A percentile compares a stretch with the other conserved stretches of the same genome.
Conservation (phyloP, 176 grass and related monocot genomes). For the Phyllostachys edulis region DNA sequence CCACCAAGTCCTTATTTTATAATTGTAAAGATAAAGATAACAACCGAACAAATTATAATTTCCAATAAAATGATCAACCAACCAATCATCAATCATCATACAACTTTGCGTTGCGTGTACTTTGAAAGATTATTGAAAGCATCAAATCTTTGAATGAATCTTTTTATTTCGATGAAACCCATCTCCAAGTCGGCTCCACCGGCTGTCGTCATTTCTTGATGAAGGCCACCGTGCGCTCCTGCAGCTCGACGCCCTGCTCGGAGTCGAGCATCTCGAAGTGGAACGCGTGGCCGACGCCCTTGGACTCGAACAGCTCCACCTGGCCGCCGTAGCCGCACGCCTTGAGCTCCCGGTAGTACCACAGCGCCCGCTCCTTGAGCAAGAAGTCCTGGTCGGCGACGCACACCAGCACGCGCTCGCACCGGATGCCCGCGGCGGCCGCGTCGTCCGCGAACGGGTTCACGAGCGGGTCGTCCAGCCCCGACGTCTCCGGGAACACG, state of each 20-base stretch:
- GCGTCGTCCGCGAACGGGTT: slow-evolving; percentile 54
- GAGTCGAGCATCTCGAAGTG: slow-evolving; percentile 40
- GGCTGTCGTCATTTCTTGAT: slow-evolving; percentile 33
- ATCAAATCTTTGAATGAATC: neutral
- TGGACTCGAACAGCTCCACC: slow-evolving; percentile 49
- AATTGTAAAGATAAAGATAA: neutral
- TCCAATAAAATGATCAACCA: neutral
- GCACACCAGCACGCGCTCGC: slow-evolving; percentile 58
- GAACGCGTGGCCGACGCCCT: slow-evolving; percentile 59
- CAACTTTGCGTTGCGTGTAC: neutral
- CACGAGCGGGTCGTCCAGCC: slow-evolving; percentile 52
- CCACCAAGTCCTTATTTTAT: too few relatives aligned
- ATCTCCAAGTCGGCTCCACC: neutral
- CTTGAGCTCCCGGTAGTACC: slow-evolving; percentile 57
- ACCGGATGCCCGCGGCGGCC: slow-evolving; percentile 34
- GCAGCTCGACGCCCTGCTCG: slow-evolving; percentile 37
- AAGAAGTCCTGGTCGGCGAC: slow-evolving; percentile 51
- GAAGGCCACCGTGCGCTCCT: slow-evolving; percentile 40
- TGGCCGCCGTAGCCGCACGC: slow-evolving; percentile 47
- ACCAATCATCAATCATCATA: neutral
- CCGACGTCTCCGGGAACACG: slow-evolving; percentile 48
- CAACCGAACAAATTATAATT: neutral
- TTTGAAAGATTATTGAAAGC: neutral
- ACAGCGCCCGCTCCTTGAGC: slow-evolving; percentile 55
- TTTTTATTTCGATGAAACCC: neutral